A percentile compares a stretch with the other conserved stretches of the same genome.
phyloP scores from a whole-genome alignment of 768 basidiomycete genomes.

The Stropharia rugosoannulata region DNA sequence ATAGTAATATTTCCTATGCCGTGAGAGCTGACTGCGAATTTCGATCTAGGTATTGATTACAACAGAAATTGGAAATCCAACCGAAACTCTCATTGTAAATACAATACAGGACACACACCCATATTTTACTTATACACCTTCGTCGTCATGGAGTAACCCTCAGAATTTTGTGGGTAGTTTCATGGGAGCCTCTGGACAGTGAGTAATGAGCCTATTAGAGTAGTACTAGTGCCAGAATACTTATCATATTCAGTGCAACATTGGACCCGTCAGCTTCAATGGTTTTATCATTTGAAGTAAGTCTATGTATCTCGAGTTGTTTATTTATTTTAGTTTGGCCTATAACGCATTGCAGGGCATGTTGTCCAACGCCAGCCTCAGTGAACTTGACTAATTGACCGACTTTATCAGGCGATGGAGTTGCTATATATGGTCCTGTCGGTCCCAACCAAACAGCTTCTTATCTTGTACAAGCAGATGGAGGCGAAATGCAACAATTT shows the following conservation, averaged over 20 bases:
- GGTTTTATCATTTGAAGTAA: not conserved
- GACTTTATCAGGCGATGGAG: slow-evolving; percentile 31
- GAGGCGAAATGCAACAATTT: not conserved
- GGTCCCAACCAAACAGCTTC: not conserved
- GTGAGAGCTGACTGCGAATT: too few species aligned
- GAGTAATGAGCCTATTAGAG: slow-evolving; percentile 18
- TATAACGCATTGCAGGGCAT: not conserved
- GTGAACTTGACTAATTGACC: too few species aligned
- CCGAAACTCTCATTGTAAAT: slow-evolving; percentile 19
- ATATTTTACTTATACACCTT: slow-evolving; percentile 33
- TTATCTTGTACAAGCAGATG: slow-evolving; percentile 10
- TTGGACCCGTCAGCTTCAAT: not conserved
- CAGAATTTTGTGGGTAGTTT: slow-evolving; percentile 36
- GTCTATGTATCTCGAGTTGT: not conserved
- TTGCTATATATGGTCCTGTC: slow-evolving; percentile 3
- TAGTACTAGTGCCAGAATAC: too few species aligned
- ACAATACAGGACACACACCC: slow-evolving; percentile 31
- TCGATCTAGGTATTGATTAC: slow-evolving; percentile 18
- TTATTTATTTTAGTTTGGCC: too few species aligned
- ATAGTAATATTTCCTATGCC: not conserved
- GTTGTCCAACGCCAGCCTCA: too few species aligned
- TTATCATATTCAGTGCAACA: not conserved
- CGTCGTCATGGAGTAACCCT: slow-evolving; percentile 31
- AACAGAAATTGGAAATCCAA: slow-evolving; percentile 14
- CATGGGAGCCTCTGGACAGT: slow-evolving; percentile 45